Evolutionary conservation across 2,329 filamentous ascomycete species (phyloP).

Genomic region (Pyrenochaeta sp.): DNA sequence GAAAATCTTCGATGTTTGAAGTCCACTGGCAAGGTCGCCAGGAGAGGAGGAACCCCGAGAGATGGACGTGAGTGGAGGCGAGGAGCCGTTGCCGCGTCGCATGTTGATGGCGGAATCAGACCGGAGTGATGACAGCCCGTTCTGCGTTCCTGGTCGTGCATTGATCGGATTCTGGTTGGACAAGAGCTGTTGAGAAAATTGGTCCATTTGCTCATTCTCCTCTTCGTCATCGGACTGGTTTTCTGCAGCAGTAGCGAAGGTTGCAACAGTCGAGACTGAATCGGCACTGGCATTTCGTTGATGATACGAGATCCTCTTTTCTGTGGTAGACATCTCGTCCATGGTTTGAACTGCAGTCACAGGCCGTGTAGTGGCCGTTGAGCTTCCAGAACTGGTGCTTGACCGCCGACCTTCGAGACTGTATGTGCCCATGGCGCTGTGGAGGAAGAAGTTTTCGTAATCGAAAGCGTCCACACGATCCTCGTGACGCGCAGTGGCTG

Average conservation of each 20-base stretch:
- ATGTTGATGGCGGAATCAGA: slow-evolving; percentile 46
- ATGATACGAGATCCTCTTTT: slow-evolving; percentile 47
- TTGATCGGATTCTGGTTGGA: slow-evolving; percentile 25
- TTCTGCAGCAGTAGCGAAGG: slow-evolving; percentile 70
- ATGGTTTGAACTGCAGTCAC: slow-evolving; percentile 35
- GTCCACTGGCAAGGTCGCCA: slow-evolving; percentile 37
- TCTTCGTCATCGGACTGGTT: slow-evolving; percentile 49
- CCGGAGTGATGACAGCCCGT: slow-evolving; percentile 29
- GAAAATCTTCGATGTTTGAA: slow-evolving; percentile 51
- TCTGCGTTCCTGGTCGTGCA: slow-evolving; percentile 22
- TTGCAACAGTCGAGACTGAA: slow-evolving; percentile 66
- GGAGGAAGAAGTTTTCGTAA: slow-evolving; percentile 94
- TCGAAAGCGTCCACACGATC: slow-evolving; percentile 95
- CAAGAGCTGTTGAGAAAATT: slow-evolving; percentile 44
- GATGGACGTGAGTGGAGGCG: slow-evolving; percentile 38
- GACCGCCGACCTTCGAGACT: slow-evolving; percentile 63
- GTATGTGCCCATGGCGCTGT: slow-evolving; percentile 86
- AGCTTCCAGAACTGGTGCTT: slow-evolving; percentile 62
- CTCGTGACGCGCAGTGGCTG: slow-evolving; percentile 72
- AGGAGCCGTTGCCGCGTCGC: slow-evolving; percentile 30
- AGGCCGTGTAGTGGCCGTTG: slow-evolving; percentile 59
- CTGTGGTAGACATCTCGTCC: slow-evolving; percentile 25
- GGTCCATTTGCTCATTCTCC: slow-evolving; percentile 53
- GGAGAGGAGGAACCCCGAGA: slow-evolving; percentile 40
- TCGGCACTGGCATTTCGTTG: slow-evolving; percentile 64